These are phyloP conservation scores for Globisporangium paroecandrum DNA, from an alignment of 352 stramenopile genomes.

Conservation along the genomic window DNA sequence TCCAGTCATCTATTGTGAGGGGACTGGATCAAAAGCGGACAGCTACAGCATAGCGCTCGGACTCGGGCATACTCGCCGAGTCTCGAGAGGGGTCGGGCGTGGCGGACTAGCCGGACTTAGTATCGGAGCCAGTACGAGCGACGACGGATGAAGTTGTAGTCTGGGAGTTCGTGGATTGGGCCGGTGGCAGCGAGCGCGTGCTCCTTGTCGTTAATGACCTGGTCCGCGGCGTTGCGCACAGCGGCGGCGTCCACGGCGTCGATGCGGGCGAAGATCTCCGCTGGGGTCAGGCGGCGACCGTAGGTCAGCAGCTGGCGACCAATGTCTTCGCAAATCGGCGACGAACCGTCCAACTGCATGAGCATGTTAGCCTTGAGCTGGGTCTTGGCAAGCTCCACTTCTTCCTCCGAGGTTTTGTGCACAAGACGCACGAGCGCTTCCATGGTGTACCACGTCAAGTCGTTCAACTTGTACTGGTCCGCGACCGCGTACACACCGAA, in stretches of 20 bases:
- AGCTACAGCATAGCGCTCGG: not conserved
- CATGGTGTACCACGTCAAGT: constrained; percentile 94
- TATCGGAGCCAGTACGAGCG: constrained; percentile 98
- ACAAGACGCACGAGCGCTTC: constrained; percentile 94
- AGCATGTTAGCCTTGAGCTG: constrained; percentile 99
- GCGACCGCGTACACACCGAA: constrained; percentile 98
- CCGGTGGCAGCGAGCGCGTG: constrained; percentile 97
- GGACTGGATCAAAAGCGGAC: constrained; percentile 9
- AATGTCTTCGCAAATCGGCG: constrained; percentile 99
- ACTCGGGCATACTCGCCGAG: not conserved
- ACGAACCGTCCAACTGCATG: constrained; percentile 98
- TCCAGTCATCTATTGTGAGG: constrained; percentile 16
- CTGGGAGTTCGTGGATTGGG: constrained; percentile 97
- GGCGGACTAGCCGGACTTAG: constrained; percentile 36
- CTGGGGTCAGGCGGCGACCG: constrained; percentile 95
- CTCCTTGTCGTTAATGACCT: constrained; percentile 98
- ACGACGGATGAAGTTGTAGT: constrained; percentile 99
- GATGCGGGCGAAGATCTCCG: constrained; percentile 99
- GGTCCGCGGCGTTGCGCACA: constrained; percentile 85
- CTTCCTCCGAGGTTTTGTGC: constrained; percentile 95
- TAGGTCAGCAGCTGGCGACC: constrained; percentile 98
- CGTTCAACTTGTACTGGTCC: constrained; percentile 94
- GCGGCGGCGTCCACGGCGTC: constrained; percentile 96
- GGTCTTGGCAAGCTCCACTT: constrained; percentile 97
- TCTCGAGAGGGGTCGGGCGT: not conserved